phyloP scores from a whole-genome alignment of 495 filamentous ascomycete species.

The Filosporella fistucella region DNA sequence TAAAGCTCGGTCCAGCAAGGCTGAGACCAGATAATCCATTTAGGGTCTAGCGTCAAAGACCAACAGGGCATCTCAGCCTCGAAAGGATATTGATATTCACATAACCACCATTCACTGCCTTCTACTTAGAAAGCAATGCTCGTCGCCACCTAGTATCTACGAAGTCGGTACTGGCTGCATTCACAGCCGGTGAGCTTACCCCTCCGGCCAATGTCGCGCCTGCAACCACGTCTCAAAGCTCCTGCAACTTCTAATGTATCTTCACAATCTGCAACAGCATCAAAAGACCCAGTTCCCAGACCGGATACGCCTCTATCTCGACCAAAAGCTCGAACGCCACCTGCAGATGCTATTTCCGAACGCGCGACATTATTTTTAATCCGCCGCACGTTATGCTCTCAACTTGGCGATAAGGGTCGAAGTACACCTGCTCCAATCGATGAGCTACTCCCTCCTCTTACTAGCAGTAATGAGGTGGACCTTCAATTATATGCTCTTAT shows the following conservation, averaged over 20 bases:
- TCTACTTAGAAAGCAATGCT: no score
- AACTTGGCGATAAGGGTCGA: constrained; percentile 30
- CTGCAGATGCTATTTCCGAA: constrained; percentile 29
- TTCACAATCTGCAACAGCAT: constrained; percentile 11
- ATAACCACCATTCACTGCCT: no score
- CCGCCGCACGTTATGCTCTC: constrained; percentile 45
- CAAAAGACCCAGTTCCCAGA: constrained; percentile 7
- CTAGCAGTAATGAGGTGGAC: constrained; percentile 88
- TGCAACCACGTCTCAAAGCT: constrained; percentile 19
- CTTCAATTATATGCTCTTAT: constrained; percentile 88
- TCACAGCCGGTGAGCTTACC: no score
- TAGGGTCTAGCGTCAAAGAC: no score
- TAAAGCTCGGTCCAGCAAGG: no score
- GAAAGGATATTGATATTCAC: no score
- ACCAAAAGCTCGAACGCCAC: not conserved
- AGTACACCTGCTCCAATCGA: constrained; percentile 45
- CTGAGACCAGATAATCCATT: no score
- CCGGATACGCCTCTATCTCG: constrained; percentile 12
- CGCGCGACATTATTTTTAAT: constrained; percentile 45
- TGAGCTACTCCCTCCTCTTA: constrained; percentile 83
- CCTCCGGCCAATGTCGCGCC: constrained; percentile 19
- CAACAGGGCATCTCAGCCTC: no score
- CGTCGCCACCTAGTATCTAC: no score
- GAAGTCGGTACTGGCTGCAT: no score
- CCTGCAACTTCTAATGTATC: constrained; percentile 18